Conservation (phyloP, 129 eudicot genomes). For the Mikania micrantha region DNA sequence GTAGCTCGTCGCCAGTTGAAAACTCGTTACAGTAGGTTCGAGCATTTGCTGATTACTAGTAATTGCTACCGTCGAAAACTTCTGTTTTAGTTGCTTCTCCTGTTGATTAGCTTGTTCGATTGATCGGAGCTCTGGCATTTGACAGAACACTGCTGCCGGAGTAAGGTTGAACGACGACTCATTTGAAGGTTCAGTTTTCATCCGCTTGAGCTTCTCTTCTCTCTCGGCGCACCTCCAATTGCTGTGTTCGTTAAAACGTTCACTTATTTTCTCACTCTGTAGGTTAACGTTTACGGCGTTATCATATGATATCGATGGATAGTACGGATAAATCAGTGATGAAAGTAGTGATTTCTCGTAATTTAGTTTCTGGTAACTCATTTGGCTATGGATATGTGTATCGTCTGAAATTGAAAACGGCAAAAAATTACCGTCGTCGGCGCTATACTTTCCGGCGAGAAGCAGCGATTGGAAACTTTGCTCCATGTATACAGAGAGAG, state of each 20-base stretch:
- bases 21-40: constrained; percentile 9
- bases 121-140: constrained; percentile 33
- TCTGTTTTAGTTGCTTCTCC: constrained; percentile 8
- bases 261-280: background rate
- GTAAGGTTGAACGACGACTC: background rate
- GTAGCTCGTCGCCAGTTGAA: constrained; percentile 14
- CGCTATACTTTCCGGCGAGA: constrained; percentile 15
- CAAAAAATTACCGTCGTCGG: constrained; percentile 2
- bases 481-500: constrained; percentile 15
- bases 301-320: background rate
- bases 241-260: constrained; percentile 4
- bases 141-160: constrained; percentile 16
- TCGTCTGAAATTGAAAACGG: constrained; percentile 11
- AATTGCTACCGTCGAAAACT: background rate
- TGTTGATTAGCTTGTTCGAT: background rate
- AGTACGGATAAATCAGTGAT: constrained; percentile 9
- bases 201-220: constrained; percentile 15
- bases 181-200: constrained; percentile 14
- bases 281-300: background rate
- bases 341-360: constrained; percentile 18
- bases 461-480: constrained; percentile 23
- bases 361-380: background rate
- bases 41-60: constrained; percentile 4
- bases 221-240: constrained; percentile 6
- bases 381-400: background rate